phyloP scores from a whole-genome alignment of 306 rosid species.

The Quercus cerris region DNA sequence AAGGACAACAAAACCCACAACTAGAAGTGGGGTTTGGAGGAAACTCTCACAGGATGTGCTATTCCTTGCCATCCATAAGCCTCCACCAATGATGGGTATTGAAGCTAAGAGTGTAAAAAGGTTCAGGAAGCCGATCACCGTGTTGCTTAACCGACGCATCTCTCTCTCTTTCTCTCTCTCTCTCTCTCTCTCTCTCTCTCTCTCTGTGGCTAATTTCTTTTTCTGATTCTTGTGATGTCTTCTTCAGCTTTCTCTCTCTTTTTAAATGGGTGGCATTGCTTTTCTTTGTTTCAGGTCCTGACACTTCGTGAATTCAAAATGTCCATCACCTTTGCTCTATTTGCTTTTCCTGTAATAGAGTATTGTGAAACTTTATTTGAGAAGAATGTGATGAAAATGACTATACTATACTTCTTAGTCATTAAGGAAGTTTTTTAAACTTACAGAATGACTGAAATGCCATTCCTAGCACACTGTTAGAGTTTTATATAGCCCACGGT shows the following conservation, averaged over 20 bases:
- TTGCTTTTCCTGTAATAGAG: slow-evolving; percentile 18
- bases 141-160: slow-evolving; percentile 87
- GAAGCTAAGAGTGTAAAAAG: slow-evolving; percentile 81
- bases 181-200: slow-evolving; percentile 1
- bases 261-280: slow-evolving; percentile 24
- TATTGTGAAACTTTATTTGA: slow-evolving; percentile 5
- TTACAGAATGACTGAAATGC: slow-evolving; percentile 18
- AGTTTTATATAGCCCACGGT: no score
- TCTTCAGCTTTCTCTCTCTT: slow-evolving; percentile 27
- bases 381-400: slow-evolving; percentile 25
- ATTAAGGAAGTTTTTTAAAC: slow-evolving; percentile 40
- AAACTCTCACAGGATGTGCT: slow-evolving; percentile 77
- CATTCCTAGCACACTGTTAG: slow-evolving; percentile 10
- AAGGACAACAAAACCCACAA: slow-evolving; percentile 74
- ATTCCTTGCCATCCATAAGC: slow-evolving; percentile 87
- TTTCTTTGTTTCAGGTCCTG: slow-evolving; percentile 26
- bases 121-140: slow-evolving; percentile 88
- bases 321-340: slow-evolving; percentile 11
- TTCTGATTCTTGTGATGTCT: slow-evolving; percentile 1
- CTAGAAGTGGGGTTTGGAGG: slow-evolving; percentile 81
- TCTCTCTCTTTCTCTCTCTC: neutral
- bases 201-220: neutral
- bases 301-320: slow-evolving; percentile 25
- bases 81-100: slow-evolving; percentile 90
- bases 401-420: slow-evolving; percentile 40